Percentiles rank a stretch among this genome's conserved stretches.
These are phyloP conservation scores for Choanephora cucurbitarum DNA, from an alignment of 371 early-diverging fungal species.

Conservation along the genomic window DNA sequence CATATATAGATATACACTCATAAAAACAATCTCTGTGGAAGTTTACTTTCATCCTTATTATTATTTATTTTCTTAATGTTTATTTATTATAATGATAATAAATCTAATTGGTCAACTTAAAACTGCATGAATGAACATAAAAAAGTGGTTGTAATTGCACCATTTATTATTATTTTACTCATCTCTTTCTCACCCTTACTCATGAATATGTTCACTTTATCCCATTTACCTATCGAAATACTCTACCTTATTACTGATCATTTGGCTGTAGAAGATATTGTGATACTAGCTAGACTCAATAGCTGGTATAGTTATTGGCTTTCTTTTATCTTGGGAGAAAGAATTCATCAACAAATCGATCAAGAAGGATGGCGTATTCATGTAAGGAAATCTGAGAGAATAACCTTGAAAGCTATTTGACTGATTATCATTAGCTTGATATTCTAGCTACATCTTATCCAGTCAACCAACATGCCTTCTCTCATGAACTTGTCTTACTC, in stretches of 20 bases:
- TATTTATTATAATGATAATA: too few species aligned
- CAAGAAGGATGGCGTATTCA: conserved; percentile 29
- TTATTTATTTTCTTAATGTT: not conserved
- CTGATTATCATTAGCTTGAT: conserved; percentile 21
- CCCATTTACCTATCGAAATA: conserved; percentile 25
- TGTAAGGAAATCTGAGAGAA: conserved; percentile 9
- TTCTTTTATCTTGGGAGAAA: conserved; percentile 20
- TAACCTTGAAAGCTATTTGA: too few species aligned
- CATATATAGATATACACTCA: too few species aligned
- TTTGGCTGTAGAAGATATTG: conserved; percentile 13
- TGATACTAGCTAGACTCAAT: conserved; percentile 22
- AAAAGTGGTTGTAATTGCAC: too few species aligned
- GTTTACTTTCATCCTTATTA: too few species aligned
- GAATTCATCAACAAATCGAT: conserved; percentile 11
- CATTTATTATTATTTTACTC: conserved; percentile 10
- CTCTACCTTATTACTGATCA: conserved; percentile 12
- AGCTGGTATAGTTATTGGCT: conserved; percentile 25
- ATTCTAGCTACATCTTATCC: conserved; percentile 25
- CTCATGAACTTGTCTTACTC: conserved; percentile 18
- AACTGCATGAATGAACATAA: conserved; percentile 17
- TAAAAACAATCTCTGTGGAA: too few species aligned
- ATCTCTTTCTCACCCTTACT: conserved; percentile 4
- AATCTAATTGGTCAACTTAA: too few species aligned
- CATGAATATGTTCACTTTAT: conserved; percentile 20
- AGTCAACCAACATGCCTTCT: conserved; percentile 7